Base-by-base conservation (phyloP, 306 rosid species). In the Cercis canadensis region DNA sequence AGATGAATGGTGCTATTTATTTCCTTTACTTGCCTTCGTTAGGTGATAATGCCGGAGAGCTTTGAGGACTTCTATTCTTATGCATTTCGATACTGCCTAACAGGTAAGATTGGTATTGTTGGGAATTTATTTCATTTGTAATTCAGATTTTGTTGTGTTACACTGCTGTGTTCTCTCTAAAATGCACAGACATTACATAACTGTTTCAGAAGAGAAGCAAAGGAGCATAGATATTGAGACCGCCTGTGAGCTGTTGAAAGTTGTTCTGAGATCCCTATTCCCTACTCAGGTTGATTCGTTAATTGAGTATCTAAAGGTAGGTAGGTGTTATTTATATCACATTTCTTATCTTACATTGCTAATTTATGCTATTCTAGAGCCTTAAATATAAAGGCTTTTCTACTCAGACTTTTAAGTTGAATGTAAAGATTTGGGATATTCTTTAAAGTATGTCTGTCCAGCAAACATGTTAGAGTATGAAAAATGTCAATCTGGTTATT, bases 191-290 rank as follows among this genome's bases (percentile, higher is more conserved):
- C 68, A 44, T 61, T 46, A 61, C 57, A 72, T 73, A 74, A 58
- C 64, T 61, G 32, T 68, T 80, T 57, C 92, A 89, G 96, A 89
- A 69, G 92, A 84, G 40, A 82, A 62, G 80, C 89, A 86, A 76
- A 84, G 84, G 82, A 86, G 82, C 59, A 69, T 89, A 70, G 96
- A 89, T 65, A 64, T 84, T 57, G 96, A 86, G 57, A 84, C 88
- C 61, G 49, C 77, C 11, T 87, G 85, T 54, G 85, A 81, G 78
- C 79, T 89, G 67, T 69, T 87, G 70, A 82, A 65, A 58, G 34
- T 87, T 58, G 89, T 87, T 62, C 80, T 89, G 68, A 70, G 74
- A 59, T 66, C 86, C 39, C 81, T 72, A 57, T 85, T 81, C 69
- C 79, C 68, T 63, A 33, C 64, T 21, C 86, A 85, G 75, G 90